Evolutionary conservation across 768 basidiomycete species (phyloP).

Genomic region (Rickenella mellea): DNA sequence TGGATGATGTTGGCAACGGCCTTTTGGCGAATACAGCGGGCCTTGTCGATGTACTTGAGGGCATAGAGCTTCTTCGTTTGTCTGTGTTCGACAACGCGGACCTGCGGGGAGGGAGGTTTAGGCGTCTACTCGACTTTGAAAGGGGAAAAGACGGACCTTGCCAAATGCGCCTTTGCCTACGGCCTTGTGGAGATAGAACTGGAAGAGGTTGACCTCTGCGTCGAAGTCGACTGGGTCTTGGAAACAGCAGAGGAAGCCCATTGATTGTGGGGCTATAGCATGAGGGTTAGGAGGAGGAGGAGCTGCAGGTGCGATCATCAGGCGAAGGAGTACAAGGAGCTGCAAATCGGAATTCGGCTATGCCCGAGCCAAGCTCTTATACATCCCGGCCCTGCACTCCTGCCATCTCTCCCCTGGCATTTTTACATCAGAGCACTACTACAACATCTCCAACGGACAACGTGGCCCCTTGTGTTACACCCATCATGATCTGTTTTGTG

Average conservation of each 20-base stretch:
- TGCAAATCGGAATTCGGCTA: too few species aligned
- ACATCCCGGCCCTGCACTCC: too few species aligned
- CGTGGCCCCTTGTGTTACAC: too few species aligned
- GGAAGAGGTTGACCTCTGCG: slow-evolving; percentile 81
- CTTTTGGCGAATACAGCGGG: slow-evolving; percentile 40
- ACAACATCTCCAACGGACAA: too few species aligned
- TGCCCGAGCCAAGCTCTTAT: too few species aligned
- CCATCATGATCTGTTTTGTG: too few species aligned
- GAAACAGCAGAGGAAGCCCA: slow-evolving; percentile 26
- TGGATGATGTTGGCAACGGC: slow-evolving; percentile 44
- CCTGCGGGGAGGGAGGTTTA: slow-evolving; percentile 19
- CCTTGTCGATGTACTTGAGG: slow-evolving; percentile 51
- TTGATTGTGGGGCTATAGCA: too few species aligned
- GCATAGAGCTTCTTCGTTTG: slow-evolving; percentile 41
- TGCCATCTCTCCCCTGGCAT: too few species aligned
- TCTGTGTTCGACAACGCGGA: slow-evolving; percentile 50
- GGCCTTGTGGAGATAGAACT: slow-evolving; percentile 91
- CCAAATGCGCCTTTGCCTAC: slow-evolving; percentile 98
- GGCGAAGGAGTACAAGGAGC: too few species aligned
- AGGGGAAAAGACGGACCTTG: slow-evolving; percentile 50
- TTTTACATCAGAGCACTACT: too few species aligned
- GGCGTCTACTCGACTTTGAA: neutral
- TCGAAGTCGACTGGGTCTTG: slow-evolving; percentile 82
- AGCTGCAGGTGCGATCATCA: too few species aligned
- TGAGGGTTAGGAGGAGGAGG: too few species aligned